These are phyloP conservation scores for Epichloe coenophiala DNA, from an alignment of 2,329 filamentous ascomycete genomes.

Conservation along the genomic window DNA sequence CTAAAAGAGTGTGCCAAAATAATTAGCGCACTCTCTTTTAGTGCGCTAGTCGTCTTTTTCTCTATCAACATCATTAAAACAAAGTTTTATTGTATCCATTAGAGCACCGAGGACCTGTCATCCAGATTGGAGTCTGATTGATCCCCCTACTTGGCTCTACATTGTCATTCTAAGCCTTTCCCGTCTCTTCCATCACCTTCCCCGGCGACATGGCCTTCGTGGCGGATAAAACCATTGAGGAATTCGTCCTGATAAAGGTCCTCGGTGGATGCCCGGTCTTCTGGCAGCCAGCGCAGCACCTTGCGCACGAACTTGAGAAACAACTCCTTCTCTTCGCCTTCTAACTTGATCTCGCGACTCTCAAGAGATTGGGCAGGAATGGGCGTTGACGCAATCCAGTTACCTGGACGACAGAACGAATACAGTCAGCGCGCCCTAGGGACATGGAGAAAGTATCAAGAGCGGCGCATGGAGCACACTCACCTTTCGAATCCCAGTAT, in stretches of 20 bases:
- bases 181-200: too few species aligned
- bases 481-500: too few species aligned
- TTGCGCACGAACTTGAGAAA: slow-evolving; percentile 10
- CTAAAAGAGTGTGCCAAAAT: too few species aligned
- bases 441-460: not conserved
- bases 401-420: slow-evolving; percentile 7
- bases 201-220: not conserved
- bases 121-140: too few species aligned
- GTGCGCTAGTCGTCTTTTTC: too few species aligned
- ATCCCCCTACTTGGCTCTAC: too few species aligned
- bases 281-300: slow-evolving; percentile 13
- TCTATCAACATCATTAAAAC: too few species aligned
- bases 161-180: too few species aligned
- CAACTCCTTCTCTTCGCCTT: slow-evolving; percentile 10
- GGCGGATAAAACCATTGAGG: not conserved
- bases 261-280: slow-evolving; percentile 12
- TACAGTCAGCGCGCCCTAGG: too few species aligned
- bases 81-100: too few species aligned
- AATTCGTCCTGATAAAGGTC: slow-evolving; percentile 9
- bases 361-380: slow-evolving; percentile 14
- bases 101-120: too few species aligned
- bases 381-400: slow-evolving; percentile 12
- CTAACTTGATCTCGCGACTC: slow-evolving; percentile 7
- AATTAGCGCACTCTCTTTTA: too few species aligned
- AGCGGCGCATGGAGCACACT: slow-evolving; percentile 8